phyloP scores from a whole-genome alignment of 2,329 filamentous ascomycete genomes.

The Fusarium anthophilum region DNA sequence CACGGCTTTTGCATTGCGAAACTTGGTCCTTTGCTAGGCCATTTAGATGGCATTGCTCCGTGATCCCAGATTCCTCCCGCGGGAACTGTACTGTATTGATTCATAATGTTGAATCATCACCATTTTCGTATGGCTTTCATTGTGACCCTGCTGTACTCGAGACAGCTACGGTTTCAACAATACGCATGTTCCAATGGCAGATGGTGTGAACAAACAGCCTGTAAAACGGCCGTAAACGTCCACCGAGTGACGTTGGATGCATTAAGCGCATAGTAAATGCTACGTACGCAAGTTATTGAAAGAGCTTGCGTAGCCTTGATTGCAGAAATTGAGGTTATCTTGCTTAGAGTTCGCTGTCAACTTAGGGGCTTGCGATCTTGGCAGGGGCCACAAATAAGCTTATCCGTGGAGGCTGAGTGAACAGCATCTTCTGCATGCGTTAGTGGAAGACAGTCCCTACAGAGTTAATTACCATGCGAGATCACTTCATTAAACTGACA shows the following conservation, averaged over 20 bases:
- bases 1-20: not conserved
- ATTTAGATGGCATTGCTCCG: not conserved
- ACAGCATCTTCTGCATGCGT: not conserved
- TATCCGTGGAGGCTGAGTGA: not conserved
- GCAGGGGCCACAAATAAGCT: conserved; percentile 12
- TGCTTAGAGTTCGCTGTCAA: not conserved
- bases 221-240: not conserved
- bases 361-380: not conserved
- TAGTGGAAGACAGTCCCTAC: not conserved
- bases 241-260: not conserved
- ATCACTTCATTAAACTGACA: not conserved
- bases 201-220: not conserved
- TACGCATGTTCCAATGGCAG: not conserved
- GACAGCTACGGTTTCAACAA: conserved; percentile 3
- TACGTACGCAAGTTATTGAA: no score
- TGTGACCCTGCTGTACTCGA: not conserved
- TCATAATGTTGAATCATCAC: not conserved
- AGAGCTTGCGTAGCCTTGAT: not conserved
- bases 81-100: not conserved
- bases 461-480: not conserved
- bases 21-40: not conserved
- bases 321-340: not conserved
- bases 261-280: not conserved
- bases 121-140: not conserved
- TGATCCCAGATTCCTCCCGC: not conserved